Evolutionary conservation across 805 yeast genomes (phyloP).

Genomic region (Yarrowia porcina): DNA sequence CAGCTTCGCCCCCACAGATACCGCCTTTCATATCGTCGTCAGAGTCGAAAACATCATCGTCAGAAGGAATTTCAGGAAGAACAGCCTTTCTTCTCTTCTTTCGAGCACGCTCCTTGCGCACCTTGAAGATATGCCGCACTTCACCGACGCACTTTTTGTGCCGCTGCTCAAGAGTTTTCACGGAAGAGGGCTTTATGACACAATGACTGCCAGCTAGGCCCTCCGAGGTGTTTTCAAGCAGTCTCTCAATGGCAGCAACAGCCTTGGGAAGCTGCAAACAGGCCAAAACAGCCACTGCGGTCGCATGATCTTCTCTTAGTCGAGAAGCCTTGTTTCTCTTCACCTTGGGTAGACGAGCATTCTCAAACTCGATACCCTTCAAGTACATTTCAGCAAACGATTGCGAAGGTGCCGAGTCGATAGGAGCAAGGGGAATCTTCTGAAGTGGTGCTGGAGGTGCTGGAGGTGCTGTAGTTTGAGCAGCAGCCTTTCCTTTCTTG

Average conservation of each 20-base stretch:
- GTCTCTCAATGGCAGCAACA: neutral
- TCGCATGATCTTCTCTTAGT: neutral
- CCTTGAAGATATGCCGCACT: neutral
- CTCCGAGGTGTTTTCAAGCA: neutral
- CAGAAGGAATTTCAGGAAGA: neutral
- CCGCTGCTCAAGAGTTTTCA: neutral
- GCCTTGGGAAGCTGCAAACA: slow-evolving; percentile 3
- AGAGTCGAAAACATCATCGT: slow-evolving; percentile 13
- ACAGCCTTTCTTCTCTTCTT: neutral
- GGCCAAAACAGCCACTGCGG: slow-evolving; percentile 6
- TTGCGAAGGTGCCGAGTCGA: neutral
- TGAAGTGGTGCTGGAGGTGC: neutral
- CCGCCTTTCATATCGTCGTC: slow-evolving; percentile 23
- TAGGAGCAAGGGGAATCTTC: neutral
- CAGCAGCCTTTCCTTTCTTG: neutral
- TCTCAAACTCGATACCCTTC: slow-evolving; percentile 21
- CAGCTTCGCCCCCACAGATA: slow-evolving; percentile 13
- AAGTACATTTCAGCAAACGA: slow-evolving; percentile 18
- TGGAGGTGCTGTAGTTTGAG: neutral
- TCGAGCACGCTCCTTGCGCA: slow-evolving; percentile 3
- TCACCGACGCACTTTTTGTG: slow-evolving; percentile 13
- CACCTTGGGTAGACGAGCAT: neutral
- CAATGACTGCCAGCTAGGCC: neutral
- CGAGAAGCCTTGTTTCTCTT: slow-evolving; percentile 12
- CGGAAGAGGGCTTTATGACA: neutral